Conservation (phyloP, 352 stramenopile genomes). For the Blastocystis sp. region DNA sequence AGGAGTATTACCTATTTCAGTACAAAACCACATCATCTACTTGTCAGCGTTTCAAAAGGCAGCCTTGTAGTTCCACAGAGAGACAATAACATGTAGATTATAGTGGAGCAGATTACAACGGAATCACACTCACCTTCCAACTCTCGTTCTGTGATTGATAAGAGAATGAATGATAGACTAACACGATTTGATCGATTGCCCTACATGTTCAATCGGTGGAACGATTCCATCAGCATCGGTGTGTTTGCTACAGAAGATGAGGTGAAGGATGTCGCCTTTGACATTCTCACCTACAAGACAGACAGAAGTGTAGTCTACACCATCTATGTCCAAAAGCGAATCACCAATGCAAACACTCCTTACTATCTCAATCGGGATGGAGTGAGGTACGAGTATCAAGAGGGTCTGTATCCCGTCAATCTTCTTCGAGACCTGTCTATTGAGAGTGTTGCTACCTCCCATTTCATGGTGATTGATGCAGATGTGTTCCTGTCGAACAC, state of each 20-base stretch:
- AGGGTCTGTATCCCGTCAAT: conserved; percentile 39
- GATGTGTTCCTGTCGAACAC: conserved; percentile 11
- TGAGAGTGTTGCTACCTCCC: conserved; percentile 11
- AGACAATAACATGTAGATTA: background rate
- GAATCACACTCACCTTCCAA: background rate
- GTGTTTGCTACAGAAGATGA: background rate
- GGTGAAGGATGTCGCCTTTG: background rate
- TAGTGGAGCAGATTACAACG: background rate
- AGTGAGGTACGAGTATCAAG: background rate
- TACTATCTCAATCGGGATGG: background rate
- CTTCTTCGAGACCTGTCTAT: conserved; percentile 39
- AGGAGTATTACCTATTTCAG: background rate
- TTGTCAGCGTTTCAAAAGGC: background rate
- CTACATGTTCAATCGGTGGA: background rate
- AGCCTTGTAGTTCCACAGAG: background rate
- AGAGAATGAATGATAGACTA: background rate
- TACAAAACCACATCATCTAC: background rate
- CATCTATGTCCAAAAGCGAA: background rate
- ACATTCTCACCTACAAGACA: background rate
- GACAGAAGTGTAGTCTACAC: background rate
- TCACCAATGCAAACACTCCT: background rate
- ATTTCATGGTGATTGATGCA: conserved; percentile 43
- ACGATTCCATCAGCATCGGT: background rate
- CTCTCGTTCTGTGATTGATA: background rate
- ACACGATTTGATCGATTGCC: background rate